Base-by-base conservation (phyloP, 2,329 filamentous ascomycete genomes). In the Colletotrichum ledebouriae region DNA sequence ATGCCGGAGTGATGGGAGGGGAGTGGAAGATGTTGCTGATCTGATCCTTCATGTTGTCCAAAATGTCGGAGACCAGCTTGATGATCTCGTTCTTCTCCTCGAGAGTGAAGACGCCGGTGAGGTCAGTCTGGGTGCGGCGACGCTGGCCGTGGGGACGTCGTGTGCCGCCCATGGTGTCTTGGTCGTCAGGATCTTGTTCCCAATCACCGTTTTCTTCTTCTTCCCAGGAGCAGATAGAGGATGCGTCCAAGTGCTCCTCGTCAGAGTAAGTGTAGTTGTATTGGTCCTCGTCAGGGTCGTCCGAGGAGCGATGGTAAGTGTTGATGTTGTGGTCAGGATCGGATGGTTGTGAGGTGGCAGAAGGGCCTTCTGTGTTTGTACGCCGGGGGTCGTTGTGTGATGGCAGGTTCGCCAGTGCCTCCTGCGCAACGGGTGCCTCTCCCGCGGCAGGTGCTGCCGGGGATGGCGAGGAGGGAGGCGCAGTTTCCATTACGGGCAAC, bases 31-130 rank as follows among this genome's bases (percentile, higher is more conserved):
- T 81, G 59, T 82, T 80, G 70, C 76, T 79, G 66, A 89, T 80
- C 46, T 87, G 82, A 59, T 81, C 82, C 63, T 85, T 81, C 80
- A 90, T 87, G 42, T 80, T 80, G 56, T 89, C 87, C 41, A 84
- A 85, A 70, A 89, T 85, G 52, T 82, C 81, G 29, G 75, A 80
- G 65, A 87, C 76, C 12, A 90, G 80, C 3, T 80, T 78, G n/a
- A 80, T 77, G 46, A 90, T 76, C 65, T 89, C 86, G 37, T 79
- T 79, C 72, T 81, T 84, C 73, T 89, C 86, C 2, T 81, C 78
- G 4, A 76, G 52, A 20, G 77, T 84, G 42, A 89, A 75, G 59
- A 86, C 74, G 29, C 80, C 79, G 59, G 83, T 87, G 70, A 89
- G 72, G 69, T 89, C 86, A 46, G 85, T 81, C 44, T 67, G 67